Base-by-base conservation (phyloP, 2,329 filamentous ascomycete species). In the Aspergillus amoenus region DNA sequence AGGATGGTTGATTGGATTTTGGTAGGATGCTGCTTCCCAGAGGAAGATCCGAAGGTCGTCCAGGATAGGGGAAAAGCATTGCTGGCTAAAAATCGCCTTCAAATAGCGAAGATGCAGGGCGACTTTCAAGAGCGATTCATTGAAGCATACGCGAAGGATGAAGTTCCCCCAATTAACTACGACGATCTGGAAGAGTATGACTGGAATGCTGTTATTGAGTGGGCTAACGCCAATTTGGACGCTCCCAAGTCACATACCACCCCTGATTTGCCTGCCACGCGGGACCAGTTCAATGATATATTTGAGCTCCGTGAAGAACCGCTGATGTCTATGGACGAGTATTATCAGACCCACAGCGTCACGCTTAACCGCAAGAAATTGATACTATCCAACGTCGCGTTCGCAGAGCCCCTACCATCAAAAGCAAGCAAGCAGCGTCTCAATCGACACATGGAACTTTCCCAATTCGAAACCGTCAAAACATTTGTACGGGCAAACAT, bases 401-500 rank as follows among this genome's bases (percentile, higher is more conserved):
- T 76, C 56, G 68, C 70, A n/a, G 60, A 68, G 15, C 67, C 68
- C 0, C 2, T 73, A 13, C 42, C 52, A 9, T 39, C 61, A 15
- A 52, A 58, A n/a, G n/a, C 32, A 43, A 46, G 21, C n/a, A 47
- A 46, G 49, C 17, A 51, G 11, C 59, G 12, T 39, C 24, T 40
- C 12, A 30, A 39, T 8, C 61, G 58, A 18, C 65, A 65, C 53
- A 39, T 53, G 17, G 61, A 70, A 12, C 57, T 68, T 13, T 58
- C 66, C 17, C 64, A 66, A 11, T 61, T 77, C 3, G 71, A 75
- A 4, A 64, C 72, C 7, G 76, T 74, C 39, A 79, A 78, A 65
- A 73, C 73, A n/a, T 81, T 76, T 77, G 72, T 80, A 45, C 75
- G 79, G 12, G 76, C 79, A 18, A 80, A 79, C 41, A 65, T 79